phyloP scores from a whole-genome alignment of 2,329 filamentous ascomycete genomes.

The Cercospora beticola region DNA sequence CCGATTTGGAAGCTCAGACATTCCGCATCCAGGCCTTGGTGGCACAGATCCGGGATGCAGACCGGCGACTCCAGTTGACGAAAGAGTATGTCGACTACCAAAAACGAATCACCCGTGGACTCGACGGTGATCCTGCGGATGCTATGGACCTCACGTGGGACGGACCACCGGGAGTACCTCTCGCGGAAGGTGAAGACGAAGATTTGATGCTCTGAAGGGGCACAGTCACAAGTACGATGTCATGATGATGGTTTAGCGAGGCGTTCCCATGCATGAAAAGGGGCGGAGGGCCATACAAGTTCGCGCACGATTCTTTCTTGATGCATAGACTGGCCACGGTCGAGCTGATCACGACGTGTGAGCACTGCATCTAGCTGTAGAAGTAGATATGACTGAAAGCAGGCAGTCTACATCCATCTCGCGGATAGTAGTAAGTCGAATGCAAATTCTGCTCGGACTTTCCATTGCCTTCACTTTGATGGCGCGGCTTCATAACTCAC shows the following conservation, averaged over 20 bases:
- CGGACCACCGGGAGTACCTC: conserved; percentile 20
- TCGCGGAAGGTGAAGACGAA: conserved; percentile 32
- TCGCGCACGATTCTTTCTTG: background rate
- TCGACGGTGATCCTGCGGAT: conserved; percentile 38
- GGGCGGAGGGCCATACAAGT: background rate
- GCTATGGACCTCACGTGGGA: conserved; percentile 40
- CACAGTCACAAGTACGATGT: conserved; percentile 6
- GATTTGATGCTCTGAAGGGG: conserved; percentile 34
- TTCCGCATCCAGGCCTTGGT: conserved; percentile 52
- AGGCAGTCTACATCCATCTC: conserved; percentile 6
- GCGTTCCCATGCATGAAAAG: conserved; percentile 5
- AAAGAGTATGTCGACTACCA: conserved; percentile 59
- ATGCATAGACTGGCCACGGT: background rate
- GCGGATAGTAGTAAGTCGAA: background rate
- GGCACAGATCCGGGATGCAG: conserved; percentile 54
- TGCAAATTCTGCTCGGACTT: background rate
- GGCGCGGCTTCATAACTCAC: background rate
- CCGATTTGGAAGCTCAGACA: conserved; percentile 51
- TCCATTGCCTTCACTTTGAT: background rate
- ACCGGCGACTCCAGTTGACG: conserved; percentile 56
- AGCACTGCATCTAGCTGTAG: background rate
- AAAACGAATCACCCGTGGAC: conserved; percentile 49
- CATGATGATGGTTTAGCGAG: conserved; percentile 15
- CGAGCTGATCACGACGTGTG: background rate
- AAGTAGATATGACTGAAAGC: conserved; percentile 13